Evolutionary conservation across 768 basidiomycete species (phyloP).

Genomic region (Termitomyces sp.): DNA sequence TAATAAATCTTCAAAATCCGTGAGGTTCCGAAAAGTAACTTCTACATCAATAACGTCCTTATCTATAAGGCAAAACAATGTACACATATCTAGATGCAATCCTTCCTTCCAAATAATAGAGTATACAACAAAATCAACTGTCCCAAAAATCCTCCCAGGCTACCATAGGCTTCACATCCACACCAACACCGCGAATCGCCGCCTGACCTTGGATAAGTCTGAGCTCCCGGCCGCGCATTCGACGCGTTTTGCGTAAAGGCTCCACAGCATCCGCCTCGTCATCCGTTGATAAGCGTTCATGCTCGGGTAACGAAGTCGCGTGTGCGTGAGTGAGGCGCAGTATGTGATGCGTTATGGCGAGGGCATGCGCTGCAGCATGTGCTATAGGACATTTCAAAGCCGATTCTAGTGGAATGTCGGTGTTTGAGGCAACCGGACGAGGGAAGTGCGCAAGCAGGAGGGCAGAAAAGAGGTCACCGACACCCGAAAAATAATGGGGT

Average conservation of each 20-base stretch:
- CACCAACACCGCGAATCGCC: slow-evolving; percentile 46
- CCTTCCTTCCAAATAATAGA: background rate
- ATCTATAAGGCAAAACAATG: background rate
- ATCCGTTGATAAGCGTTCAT: slow-evolving; percentile 60
- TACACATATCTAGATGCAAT: background rate
- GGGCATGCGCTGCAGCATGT: slow-evolving; percentile 58
- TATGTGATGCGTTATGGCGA: slow-evolving; percentile 73
- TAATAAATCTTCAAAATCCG: background rate
- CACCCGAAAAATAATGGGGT: slow-evolving; percentile 92
- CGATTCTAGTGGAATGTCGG: background rate
- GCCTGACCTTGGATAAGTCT: slow-evolving; percentile 76
- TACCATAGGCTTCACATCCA: slow-evolving; percentile 29
- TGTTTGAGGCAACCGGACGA: background rate
- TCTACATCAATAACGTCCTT: background rate
- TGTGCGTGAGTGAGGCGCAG: slow-evolving; percentile 55
- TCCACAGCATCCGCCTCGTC: slow-evolving; percentile 69
- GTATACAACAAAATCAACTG: background rate
- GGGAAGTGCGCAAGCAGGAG: slow-evolving; percentile 75
- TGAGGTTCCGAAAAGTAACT: background rate
- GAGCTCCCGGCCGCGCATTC: slow-evolving; percentile 86
- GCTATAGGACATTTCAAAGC: slow-evolving; percentile 36
- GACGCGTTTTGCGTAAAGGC: slow-evolving; percentile 56
- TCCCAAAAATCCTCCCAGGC: slow-evolving; percentile 46
- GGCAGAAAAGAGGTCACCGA: slow-evolving; percentile 95
- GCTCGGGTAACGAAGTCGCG: slow-evolving; percentile 51